These are phyloP conservation scores for Trichoderma sp. DNA, from an alignment of 2,329 filamentous ascomycete species.

Conservation along the genomic window DNA sequence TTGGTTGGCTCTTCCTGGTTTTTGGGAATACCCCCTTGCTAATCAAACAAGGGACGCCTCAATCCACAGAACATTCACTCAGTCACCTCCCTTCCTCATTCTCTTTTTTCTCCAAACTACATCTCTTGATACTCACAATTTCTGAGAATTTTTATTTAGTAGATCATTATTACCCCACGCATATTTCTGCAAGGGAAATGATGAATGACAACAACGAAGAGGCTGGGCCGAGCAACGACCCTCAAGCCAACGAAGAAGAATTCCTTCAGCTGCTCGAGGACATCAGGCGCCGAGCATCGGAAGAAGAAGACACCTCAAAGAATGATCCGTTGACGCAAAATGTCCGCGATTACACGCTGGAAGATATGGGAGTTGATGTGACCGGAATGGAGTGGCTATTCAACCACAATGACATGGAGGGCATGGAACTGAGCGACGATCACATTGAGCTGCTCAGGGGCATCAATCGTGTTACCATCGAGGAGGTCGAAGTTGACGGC, in stretches of 20 bases:
- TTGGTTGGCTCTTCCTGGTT: background rate
- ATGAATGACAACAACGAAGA: conserved; percentile 20
- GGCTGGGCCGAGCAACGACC: background rate
- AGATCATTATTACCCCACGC: background rate
- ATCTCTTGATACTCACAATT: background rate
- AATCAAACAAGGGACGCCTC: background rate
- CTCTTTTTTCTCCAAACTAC: no score
- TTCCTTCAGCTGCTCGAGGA: conserved; percentile 25
- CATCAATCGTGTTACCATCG: conserved; percentile 19
- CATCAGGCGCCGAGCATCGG: conserved; percentile 25
- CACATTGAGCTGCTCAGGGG: conserved; percentile 7
- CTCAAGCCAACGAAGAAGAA: conserved; percentile 1
- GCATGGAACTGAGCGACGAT: background rate
- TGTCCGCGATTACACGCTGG: background rate
- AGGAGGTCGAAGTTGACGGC: conserved; percentile 20
- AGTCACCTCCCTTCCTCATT: background rate
- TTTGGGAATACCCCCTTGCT: background rate
- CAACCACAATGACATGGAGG: background rate
- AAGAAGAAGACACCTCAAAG: conserved; percentile 23
- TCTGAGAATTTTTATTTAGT: background rate
- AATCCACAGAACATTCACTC: background rate
- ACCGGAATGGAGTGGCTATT: background rate
- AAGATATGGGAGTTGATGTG: conserved; percentile 6
- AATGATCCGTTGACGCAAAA: background rate
- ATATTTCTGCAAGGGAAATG: background rate